Percentiles rank a stretch among this genome's conserved stretches.
Evolutionary conservation across 441 rosid genomes (phyloP).

Genomic region (Gossypium gossypioides): DNA sequence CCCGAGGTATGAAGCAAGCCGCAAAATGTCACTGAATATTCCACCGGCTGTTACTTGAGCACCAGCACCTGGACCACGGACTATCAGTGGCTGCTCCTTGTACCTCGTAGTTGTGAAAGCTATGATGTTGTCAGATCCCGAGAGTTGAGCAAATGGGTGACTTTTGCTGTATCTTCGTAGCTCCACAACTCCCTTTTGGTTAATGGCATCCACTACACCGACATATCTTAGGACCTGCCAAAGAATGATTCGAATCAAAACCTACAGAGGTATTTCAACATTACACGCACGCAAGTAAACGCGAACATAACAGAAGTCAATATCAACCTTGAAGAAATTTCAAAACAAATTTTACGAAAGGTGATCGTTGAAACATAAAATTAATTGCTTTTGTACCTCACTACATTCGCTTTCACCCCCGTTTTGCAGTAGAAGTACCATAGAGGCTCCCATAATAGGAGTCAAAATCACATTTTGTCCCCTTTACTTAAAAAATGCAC

Average conservation of each 20-base stretch:
- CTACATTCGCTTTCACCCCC: background rate
- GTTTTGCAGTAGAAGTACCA: background rate
- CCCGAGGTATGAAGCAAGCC: conserved; percentile 85
- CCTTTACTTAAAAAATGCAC: no score
- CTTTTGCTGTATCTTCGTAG: conserved; percentile 67
- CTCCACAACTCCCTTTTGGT: conserved; percentile 60
- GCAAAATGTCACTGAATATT: conserved; percentile 78
- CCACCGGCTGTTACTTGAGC: conserved; percentile 99
- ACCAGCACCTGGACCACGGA: conserved; percentile 97
- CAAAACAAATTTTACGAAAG: no score
- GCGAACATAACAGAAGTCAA: background rate
- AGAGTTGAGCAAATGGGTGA: conserved; percentile 87
- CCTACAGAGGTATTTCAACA: background rate
- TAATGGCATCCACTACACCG: conserved; percentile 69
- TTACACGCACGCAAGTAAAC: background rate
- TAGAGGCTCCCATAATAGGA: no score
- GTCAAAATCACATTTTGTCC: no score
- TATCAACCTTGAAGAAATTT: no score
- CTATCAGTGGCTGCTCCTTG: conserved; percentile 78
- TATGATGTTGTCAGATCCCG: conserved; percentile 89
- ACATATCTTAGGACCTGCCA: conserved; percentile 80
- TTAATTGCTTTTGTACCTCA: background rate
- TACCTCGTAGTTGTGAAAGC: conserved; percentile 90
- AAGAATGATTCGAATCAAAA: background rate
- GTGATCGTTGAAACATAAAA: no score